Base-by-base conservation (phyloP, 768 basidiomycete genomes). In the Boletus rubroflammeus region DNA sequence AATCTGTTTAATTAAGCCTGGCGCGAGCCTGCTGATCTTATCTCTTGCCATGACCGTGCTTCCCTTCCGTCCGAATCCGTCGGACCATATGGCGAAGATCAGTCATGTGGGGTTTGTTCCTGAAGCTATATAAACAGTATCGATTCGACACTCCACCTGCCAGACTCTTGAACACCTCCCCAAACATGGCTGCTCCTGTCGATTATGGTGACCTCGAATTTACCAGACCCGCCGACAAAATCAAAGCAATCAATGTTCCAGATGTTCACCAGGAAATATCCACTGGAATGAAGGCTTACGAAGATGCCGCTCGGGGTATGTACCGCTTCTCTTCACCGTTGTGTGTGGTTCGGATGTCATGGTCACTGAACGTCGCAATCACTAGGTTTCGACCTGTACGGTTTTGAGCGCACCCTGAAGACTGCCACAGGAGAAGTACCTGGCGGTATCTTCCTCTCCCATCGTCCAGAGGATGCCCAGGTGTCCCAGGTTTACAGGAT, bases 381-480 rank as follows among this genome's bases (percentile, higher is more conserved):
- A 29, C 44, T 34, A 72, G 70, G 71, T 5, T 72, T 73, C 31
- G 53, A 14, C 39, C 11, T 67, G 47, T 23, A 40, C 31, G 72
- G 62, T 11, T 73, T 71, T 28, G 71, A 69, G 44, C 60, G 59
- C 42, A 56, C 54, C 11, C 50, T 54, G 34, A 56, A 54, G 46
- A 60, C 54, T 32, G 21, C 44, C 0, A 42, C 32, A 6, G 57
- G 61, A 19, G 48, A 62, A 25, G 49, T 50, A 0, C 55, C 50
- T 38, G 61, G 59, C 26, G 57, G 67, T 10, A 57, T 75, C 34
- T 67, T 76, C 51, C 59, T 76, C 34, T 56, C 63, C 21, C 76
- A 77, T 59, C 67, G 75, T 19, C 75, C 75, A n/a, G 64, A 64
- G 34, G 66, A 73, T 55, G 69, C 72, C 8, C 75, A 74, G 32